These are phyloP conservation scores for Zizania latifolia DNA, from an alignment of 176 grass and related monocot genomes.

Conservation along the genomic window DNA sequence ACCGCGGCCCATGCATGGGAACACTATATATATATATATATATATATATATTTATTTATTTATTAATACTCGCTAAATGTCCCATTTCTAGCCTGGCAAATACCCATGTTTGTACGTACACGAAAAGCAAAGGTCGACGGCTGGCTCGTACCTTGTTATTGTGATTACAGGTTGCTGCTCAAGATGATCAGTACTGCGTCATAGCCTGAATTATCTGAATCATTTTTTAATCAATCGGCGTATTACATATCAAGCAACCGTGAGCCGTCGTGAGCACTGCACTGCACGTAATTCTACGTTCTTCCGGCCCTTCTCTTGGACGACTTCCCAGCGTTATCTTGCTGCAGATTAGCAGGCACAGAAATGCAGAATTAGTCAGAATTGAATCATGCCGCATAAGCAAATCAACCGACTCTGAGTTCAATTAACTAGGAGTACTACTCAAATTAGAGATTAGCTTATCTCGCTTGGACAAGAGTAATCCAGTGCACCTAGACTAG, in stretches of 20 bases:
- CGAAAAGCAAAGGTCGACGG: neutral
- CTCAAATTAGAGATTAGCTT: neutral
- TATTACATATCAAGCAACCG: neutral
- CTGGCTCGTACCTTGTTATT: neutral
- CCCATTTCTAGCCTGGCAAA: neutral
- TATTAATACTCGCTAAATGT: too few relatives aligned
- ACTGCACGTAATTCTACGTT: neutral
- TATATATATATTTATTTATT: neutral
- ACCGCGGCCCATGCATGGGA: neutral
- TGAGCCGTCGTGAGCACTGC: neutral
- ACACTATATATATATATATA: neutral
- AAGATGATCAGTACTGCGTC: neutral
- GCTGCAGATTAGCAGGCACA: neutral
- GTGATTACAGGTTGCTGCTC: neutral
- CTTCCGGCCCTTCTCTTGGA: conserved; percentile 7
- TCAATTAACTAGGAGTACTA: neutral
- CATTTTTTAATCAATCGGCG: neutral
- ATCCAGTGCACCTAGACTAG: neutral
- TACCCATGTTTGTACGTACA: neutral
- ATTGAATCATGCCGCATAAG: neutral
- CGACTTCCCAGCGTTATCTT: conserved; percentile 5
- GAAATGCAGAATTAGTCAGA: neutral
- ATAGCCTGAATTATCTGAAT: neutral
- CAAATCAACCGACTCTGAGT: neutral
- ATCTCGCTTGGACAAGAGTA: neutral